phyloP scores from a whole-genome alignment of 495 filamentous ascomycete species.

The Tuber calosporum region DNA sequence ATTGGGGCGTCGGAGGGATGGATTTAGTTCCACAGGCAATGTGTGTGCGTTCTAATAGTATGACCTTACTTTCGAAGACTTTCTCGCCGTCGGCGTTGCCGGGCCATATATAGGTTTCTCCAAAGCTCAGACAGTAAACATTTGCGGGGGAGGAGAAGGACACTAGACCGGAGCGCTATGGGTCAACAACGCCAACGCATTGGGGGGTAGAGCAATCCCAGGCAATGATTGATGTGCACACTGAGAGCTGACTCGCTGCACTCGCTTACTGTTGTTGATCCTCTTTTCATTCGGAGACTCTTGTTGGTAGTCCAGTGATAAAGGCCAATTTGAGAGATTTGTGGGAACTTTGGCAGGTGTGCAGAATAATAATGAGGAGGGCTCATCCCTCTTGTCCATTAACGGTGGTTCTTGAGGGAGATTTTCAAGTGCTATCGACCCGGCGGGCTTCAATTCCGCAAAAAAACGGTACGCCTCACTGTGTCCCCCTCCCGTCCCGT shows the following conservation, averaged over 20 bases:
- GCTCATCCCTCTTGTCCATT: background rate
- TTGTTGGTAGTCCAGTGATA: background rate
- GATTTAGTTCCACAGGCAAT: background rate
- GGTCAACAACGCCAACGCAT: conserved; percentile 1
- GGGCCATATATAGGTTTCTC: background rate
- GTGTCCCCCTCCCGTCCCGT: background rate
- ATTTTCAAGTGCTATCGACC: background rate
- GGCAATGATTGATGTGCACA: background rate
- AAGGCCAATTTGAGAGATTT: background rate
- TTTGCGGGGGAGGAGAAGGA: background rate
- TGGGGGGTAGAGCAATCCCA: background rate
- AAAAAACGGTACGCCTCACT: background rate
- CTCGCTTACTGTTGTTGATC: conserved; percentile 1
- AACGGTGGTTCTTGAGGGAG: background rate
- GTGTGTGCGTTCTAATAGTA: background rate
- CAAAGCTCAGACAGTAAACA: background rate
- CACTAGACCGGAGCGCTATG: background rate
- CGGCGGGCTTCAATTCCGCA: background rate
- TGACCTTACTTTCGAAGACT: background rate
- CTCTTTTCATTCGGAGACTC: background rate
- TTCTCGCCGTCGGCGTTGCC: background rate
- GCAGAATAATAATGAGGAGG: background rate
- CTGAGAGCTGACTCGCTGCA: background rate
- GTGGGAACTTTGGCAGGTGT: background rate
- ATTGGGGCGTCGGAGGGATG: background rate